A percentile compares a stretch with the other conserved stretches of the same genome.
Conservation (phyloP, 192 early-diverging fungal genomes). For the Podochytrium sp. region DNA sequence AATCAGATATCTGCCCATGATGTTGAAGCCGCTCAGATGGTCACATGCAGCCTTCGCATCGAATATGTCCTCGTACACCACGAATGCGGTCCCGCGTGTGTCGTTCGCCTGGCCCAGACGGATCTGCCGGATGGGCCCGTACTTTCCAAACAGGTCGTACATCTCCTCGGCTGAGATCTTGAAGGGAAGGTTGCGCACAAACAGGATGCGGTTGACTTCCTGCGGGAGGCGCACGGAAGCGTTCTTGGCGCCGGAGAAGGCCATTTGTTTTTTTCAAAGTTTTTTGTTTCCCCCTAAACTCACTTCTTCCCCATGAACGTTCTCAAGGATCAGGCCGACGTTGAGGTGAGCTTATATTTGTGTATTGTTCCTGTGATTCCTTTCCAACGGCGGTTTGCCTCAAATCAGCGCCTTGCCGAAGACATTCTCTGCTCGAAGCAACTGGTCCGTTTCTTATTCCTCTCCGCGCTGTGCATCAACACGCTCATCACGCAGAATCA, state of each 20-base stretch:
- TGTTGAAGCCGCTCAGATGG: constrained; percentile 94
- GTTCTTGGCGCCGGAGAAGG: constrained; percentile 17
- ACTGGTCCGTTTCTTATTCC: constrained; percentile 13
- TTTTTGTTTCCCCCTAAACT: not conserved
- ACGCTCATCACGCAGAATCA: not conserved
- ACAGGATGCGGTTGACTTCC: constrained; percentile 92
- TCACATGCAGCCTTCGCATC: constrained; percentile 97
- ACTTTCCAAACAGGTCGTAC: constrained; percentile 97
- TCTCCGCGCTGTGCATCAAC: not conserved
- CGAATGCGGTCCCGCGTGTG: constrained; percentile 94
- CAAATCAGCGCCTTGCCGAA: constrained; percentile 38
- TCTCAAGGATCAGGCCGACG: constrained; percentile 4
- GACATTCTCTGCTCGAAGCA: constrained; percentile 40
- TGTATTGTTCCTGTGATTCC: not conserved
- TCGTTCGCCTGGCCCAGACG: constrained; percentile 82
- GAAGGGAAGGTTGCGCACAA: constrained; percentile 95
- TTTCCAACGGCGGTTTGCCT: not conserved
- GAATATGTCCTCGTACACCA: constrained; percentile 97
- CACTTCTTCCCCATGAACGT: constrained; percentile 4
- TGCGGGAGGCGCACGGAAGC: constrained; percentile 77
- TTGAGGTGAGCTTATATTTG: no score
- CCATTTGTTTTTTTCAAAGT: constrained; percentile 30
- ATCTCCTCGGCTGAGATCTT: constrained; percentile 96
- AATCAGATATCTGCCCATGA: constrained; percentile 91
- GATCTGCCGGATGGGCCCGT: constrained; percentile 94